Conservation (phyloP, 805 yeast species). For the Phaffomyces opuntiae region DNA sequence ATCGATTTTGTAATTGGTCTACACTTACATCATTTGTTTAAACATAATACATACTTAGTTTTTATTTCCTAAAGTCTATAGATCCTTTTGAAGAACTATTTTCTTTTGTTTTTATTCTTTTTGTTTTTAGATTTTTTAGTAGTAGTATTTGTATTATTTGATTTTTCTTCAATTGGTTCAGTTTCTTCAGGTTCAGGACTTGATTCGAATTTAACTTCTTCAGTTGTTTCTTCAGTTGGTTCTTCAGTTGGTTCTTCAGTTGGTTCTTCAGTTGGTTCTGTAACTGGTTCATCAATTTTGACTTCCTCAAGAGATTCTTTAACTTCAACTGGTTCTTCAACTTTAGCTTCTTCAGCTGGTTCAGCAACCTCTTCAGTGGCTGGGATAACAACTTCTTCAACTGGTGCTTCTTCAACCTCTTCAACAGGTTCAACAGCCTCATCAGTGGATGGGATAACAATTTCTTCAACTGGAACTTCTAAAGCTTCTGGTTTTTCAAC, state of each 20-base stretch:
- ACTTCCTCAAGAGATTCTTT: neutral
- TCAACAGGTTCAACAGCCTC: constrained; percentile 3
- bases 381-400: neutral
- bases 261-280: constrained; percentile 1
- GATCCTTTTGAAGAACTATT: constrained; percentile 8
- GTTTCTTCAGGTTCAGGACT: constrained; percentile 12
- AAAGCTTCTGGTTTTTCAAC: neutral
- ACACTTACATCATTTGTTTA: no score
- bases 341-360: constrained; percentile 3
- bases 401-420: neutral
- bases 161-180: constrained; percentile 11
- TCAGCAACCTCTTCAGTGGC: neutral
- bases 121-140: constrained; percentile 1
- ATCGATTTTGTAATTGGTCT: no score
- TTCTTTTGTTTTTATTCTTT: constrained; percentile 10
- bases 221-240: constrained; percentile 9
- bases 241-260: constrained; percentile 10
- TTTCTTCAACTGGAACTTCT: neutral
- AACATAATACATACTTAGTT: no score
- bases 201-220: neutral
- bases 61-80: no score
- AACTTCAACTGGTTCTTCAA: constrained; percentile 2
- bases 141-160: neutral
- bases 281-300: neutral
- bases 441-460: no score